Conservation (phyloP, 2,329 filamentous ascomycete species). For the Dactylellina parvicollis region DNA sequence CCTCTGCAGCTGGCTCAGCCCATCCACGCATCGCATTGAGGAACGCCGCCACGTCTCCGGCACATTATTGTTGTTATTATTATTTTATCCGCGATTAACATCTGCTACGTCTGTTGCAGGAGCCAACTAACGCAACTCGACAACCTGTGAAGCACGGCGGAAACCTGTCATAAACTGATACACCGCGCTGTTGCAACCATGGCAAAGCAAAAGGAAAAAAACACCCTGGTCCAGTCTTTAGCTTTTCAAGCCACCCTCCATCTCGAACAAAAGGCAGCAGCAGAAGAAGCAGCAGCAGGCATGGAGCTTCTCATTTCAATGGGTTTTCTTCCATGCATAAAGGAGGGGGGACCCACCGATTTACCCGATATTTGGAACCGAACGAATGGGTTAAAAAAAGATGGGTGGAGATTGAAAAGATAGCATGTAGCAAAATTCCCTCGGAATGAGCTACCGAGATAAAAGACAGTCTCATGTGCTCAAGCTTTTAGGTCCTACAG, state of each 20-base stretch:
- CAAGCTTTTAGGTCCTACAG: conserved; percentile 10
- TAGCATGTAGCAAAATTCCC: conserved; percentile 52
- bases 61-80: not conserved
- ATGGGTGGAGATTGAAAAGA: not conserved
- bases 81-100: too few relatives aligned
- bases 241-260: conserved; percentile 30
- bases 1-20: not conserved
- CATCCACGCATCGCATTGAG: not conserved
- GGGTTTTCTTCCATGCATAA: conserved; percentile 25
- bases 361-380: conserved; percentile 53
- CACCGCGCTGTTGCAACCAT: not conserved
- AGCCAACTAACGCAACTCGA: not conserved
- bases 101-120: not conserved
- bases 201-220: too few relatives aligned
- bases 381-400: conserved; percentile 30
- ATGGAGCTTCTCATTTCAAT: conserved; percentile 47
- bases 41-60: not conserved
- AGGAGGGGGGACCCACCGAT: conserved; percentile 27
- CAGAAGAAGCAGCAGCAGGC: too few relatives aligned
- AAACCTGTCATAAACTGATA: conserved; percentile 30
- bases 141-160: not conserved
- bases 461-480: conserved; percentile 31
- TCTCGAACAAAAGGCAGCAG: conserved; percentile 9
- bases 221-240: too few relatives aligned
- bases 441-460: conserved; percentile 51